A percentile compares a stretch with the other conserved stretches of the same genome.
These are phyloP conservation scores for Letharia columbiana DNA, from an alignment of 495 filamentous ascomycete genomes.

Conservation along the genomic window DNA sequence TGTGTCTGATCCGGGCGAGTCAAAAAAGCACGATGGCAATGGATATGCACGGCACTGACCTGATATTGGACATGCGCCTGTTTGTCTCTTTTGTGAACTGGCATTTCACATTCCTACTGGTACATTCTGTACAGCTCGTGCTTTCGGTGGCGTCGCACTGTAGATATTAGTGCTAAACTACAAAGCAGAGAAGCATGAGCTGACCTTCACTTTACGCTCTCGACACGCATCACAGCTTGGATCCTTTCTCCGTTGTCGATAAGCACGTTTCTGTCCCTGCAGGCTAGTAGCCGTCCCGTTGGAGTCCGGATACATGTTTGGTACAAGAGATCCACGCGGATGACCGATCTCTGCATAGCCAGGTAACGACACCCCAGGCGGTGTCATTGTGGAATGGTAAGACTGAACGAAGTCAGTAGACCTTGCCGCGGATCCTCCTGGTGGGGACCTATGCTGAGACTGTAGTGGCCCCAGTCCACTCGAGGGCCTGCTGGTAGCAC, in stretches of 20 bases:
- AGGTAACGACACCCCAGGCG: conserved; percentile 14
- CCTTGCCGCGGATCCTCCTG: conserved; percentile 16
- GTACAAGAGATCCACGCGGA: conserved; percentile 31
- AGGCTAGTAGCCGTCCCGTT: conserved; percentile 36
- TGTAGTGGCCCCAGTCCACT: conserved; percentile 18
- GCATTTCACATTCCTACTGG: conserved; percentile 88
- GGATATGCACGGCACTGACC: conserved; percentile 41
- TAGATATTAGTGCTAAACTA: conserved; percentile 17
- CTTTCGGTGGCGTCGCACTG: conserved; percentile 95
- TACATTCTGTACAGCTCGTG: conserved; percentile 91
- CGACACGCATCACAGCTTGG: conserved; percentile 97
- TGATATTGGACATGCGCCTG: conserved; percentile 96
- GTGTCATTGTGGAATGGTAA: conserved; percentile 14
- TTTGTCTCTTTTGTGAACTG: conserved; percentile 99
- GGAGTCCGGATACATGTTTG: conserved; percentile 37
- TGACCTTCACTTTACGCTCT: conserved; percentile 91
- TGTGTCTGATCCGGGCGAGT: conserved; percentile 49
- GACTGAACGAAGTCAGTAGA: conserved; percentile 21
- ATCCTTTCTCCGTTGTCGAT: conserved; percentile 89
- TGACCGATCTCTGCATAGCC: conserved; percentile 23
- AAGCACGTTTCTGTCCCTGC: conserved; percentile 73
- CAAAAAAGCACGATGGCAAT: neutral
- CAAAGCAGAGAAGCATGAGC: conserved; percentile 18
- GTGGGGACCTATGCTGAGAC: conserved; percentile 19
- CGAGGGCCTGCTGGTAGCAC: conserved; percentile 21